Conservation (phyloP, 331 rosid species). For the Quercus phellos region DNA sequence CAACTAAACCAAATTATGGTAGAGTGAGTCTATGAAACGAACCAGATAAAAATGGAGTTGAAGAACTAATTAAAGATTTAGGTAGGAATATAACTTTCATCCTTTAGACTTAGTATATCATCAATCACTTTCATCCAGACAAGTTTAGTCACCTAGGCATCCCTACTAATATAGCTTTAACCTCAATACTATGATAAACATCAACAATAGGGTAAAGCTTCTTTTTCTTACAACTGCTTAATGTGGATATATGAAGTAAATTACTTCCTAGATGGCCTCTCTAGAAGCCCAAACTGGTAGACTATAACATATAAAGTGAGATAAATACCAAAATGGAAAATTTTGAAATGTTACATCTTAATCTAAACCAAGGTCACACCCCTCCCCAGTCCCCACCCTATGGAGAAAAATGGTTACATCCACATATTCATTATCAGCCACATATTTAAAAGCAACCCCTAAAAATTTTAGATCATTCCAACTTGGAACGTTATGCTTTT, state of each 20-base stretch:
- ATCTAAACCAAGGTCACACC: no score
- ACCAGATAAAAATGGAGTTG: no score
- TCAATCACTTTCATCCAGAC: slow-evolving; percentile 1
- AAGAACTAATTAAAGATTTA: no score
- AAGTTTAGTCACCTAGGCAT: neutral
- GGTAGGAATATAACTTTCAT: no score
- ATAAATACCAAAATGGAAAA: neutral
- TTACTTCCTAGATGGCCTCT: neutral
- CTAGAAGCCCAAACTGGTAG: neutral
- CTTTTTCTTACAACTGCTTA: neutral
- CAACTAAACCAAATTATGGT: no score
- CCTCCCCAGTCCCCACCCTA: no score
- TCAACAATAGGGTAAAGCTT: neutral
- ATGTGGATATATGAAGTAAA: neutral
- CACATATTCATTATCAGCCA: neutral
- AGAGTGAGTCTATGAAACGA: no score
- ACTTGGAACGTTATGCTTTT: neutral
- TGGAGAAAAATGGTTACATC: neutral
- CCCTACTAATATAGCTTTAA: neutral
- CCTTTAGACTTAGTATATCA: neutral
- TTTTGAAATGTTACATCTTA: no score
- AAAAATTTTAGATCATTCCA: neutral
- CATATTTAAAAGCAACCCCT: neutral
- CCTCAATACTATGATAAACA: slow-evolving; percentile 5
- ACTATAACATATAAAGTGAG: neutral